Conservation (phyloP, 345 rosid genomes). For the Syzygium aromaticum region DNA sequence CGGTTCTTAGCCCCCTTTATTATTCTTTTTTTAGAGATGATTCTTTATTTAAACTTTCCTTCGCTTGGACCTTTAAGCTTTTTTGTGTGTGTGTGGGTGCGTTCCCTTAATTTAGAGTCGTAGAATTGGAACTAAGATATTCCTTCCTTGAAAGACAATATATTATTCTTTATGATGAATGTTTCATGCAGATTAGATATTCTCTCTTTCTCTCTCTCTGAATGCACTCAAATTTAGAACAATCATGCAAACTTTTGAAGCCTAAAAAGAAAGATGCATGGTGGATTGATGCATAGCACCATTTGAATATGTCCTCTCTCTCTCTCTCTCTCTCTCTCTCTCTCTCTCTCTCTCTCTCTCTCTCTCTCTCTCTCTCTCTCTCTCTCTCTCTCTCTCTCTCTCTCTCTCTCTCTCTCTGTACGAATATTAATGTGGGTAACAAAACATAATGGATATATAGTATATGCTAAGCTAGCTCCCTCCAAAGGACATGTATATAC, state of each 20-base stretch:
- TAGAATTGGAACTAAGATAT: slow-evolving; percentile 77
- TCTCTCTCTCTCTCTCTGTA: slow-evolving; percentile 5
- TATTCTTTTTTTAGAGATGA: slow-evolving; percentile 12
- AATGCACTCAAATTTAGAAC: slow-evolving; percentile 41
- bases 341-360: slow-evolving; percentile 10
- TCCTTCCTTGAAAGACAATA: slow-evolving; percentile 52
- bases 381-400: slow-evolving; percentile 19
- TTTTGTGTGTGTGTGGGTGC: slow-evolving; percentile 10
- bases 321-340: slow-evolving; percentile 10
- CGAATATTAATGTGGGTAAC: background rate
- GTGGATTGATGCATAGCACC: slow-evolving; percentile 28
- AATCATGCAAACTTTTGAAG: slow-evolving; percentile 52
- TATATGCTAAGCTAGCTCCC: background rate
- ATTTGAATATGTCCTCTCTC: slow-evolving; percentile 19
- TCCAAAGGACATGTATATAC: background rate
- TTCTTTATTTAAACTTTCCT: background rate
- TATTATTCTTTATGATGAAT: slow-evolving; percentile 36
- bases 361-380: slow-evolving; percentile 20
- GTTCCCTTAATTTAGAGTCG: slow-evolving; percentile 69
- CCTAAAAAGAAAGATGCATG: slow-evolving; percentile 44
- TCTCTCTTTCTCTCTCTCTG: slow-evolving; percentile 7
- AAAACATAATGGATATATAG: background rate
- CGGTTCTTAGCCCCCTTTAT: slow-evolving; percentile 31
- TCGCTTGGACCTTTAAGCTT: slow-evolving; percentile 34
- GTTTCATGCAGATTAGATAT: slow-evolving; percentile 37